A percentile compares a stretch with the other conserved stretches of the same genome.
Evolutionary conservation across 352 stramenopile species (phyloP).

Genomic region (Blastocystis sp.): DNA sequence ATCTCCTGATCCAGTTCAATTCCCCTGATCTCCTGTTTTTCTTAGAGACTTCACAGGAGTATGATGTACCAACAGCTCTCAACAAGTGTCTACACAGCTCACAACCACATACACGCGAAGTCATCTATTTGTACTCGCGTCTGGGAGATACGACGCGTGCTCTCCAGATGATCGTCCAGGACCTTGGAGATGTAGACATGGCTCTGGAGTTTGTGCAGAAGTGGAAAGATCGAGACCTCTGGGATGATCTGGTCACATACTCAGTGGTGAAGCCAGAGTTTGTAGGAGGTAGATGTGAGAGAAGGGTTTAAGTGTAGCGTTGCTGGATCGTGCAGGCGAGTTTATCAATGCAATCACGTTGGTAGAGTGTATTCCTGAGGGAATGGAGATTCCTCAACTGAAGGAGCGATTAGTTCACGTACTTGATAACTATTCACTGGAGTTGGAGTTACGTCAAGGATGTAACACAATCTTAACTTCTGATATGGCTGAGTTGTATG

Average conservation of each 20-base stretch:
- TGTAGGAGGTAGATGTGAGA: neutral
- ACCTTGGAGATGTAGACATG: slow-evolving; percentile 56
- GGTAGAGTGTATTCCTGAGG: slow-evolving; percentile 40
- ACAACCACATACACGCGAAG: slow-evolving; percentile 35
- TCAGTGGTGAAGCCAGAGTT: slow-evolving; percentile 47
- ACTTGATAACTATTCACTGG: slow-evolving; percentile 54
- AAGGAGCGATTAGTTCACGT: slow-evolving; percentile 59
- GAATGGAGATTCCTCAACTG: slow-evolving; percentile 55
- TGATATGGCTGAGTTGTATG: slow-evolving; percentile 52
- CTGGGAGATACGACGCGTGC: slow-evolving; percentile 44
- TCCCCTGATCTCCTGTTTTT: slow-evolving; percentile 49
- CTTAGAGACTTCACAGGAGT: slow-evolving; percentile 43
- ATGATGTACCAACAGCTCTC: slow-evolving; percentile 37
- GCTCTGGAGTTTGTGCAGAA: slow-evolving; percentile 60
- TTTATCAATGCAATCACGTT: slow-evolving; percentile 59
- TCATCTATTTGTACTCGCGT: slow-evolving; percentile 53
- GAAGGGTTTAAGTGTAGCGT: slow-evolving; percentile 14
- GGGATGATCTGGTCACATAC: slow-evolving; percentile 40
- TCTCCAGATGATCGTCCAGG: slow-evolving; percentile 61
- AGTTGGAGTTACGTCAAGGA: slow-evolving; percentile 56
- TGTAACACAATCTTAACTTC: slow-evolving; percentile 55
- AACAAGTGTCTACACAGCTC: slow-evolving; percentile 12
- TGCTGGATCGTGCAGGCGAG: slow-evolving; percentile 49
- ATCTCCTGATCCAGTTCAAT: slow-evolving; percentile 29
- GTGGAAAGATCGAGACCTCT: slow-evolving; percentile 59